Percentiles rank a stretch among this genome's conserved stretches.
Conservation (phyloP, 2,329 filamentous ascomycete genomes). For the Ophiostoma quercus region DNA sequence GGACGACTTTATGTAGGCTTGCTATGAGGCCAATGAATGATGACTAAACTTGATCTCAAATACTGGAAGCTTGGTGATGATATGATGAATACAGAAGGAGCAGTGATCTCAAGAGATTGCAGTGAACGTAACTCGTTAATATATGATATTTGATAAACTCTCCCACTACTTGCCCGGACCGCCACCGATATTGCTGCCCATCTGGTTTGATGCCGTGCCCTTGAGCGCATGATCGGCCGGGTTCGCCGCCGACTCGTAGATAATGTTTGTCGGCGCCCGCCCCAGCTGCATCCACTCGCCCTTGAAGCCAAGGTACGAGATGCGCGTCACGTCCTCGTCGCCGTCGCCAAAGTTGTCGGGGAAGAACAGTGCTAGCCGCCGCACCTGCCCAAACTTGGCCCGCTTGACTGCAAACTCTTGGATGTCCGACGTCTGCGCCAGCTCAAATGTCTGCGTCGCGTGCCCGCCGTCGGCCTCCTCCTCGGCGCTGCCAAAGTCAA, state of each 20-base stretch:
- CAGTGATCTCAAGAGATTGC: not conserved
- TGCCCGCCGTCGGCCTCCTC: slow-evolving; percentile 54
- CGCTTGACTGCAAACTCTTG: slow-evolving; percentile 85
- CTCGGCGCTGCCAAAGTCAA: slow-evolving; percentile 76
- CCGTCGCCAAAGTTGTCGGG: slow-evolving; percentile 80
- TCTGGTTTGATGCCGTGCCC: slow-evolving; percentile 50
- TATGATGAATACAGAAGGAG: not conserved
- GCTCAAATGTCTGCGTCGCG: slow-evolving; percentile 60
- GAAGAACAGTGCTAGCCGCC: slow-evolving; percentile 77
- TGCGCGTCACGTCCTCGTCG: slow-evolving; percentile 70
- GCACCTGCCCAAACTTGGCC: slow-evolving; percentile 83
- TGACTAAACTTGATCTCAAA: not conserved
- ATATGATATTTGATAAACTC: not conserved
- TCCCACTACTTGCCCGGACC: slow-evolving; percentile 25
- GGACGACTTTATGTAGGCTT: slow-evolving; percentile 82
- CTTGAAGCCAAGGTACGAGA: slow-evolving; percentile 86
- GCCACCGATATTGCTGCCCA: slow-evolving; percentile 52
- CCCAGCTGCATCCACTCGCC: slow-evolving; percentile 89
- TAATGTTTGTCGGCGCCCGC: slow-evolving; percentile 73
- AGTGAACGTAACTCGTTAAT: not conserved
- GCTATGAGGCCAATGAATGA: not conserved
- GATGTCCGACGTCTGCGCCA: slow-evolving; percentile 72
- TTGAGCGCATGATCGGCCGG: slow-evolving; percentile 75
- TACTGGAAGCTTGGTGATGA: not conserved
- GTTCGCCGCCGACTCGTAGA: slow-evolving; percentile 93